Evolutionary conservation across 768 basidiomycete genomes (phyloP), one percentile per base, ranked within the genome.

Genomic region (Boletales sp.): DNA sequence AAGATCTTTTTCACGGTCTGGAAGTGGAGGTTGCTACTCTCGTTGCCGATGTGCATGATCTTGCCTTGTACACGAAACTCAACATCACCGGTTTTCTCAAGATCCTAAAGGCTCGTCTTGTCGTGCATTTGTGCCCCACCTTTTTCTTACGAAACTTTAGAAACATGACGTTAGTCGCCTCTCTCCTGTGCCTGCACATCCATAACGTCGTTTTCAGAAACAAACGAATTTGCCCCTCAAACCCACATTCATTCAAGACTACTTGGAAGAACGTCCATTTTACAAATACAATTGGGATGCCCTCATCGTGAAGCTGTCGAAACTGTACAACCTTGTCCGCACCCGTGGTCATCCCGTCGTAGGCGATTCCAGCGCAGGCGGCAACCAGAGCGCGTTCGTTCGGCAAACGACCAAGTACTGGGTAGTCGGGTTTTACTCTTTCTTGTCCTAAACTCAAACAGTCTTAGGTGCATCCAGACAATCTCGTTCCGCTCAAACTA

Each of bases 71-170:
- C 66, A 94, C 95, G 4, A 98, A 98, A 66, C 81, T 98, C 48
- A 98, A 98, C 67, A 94, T 97, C 62, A 97, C 96, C 1, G 96
- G 96, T 10, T 99, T 99, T 67, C 88, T 97, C 78, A 99, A 99
- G 73, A 97, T 97, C 54, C 75, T 97, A 54, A 97, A 98, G 80
- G 89, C 87, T 52, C 41, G 68, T 67, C 12, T 41, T 21, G 2
- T 41, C 45, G 2, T 49, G 31, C 21, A 30, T 14, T 30, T 15
- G 37, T 42, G 33, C 36, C 37, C 10, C 25, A n/a, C 48, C 41
- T 18, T 4, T 33, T 41, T 44, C 54, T 57, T 30, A 65, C 4
- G 14, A 28, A 28, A 36, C 41, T 41, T 28, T 54, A 92, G 88
- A 97, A 97, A 86, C 94, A 97, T 66, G 94, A 96, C 66, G 92